A percentile compares a stretch with the other conserved stretches of the same genome.
Evolutionary conservation across 2,329 filamentous ascomycete genomes (phyloP).

Genomic region (Phaeosphaeriaceae sp.): DNA sequence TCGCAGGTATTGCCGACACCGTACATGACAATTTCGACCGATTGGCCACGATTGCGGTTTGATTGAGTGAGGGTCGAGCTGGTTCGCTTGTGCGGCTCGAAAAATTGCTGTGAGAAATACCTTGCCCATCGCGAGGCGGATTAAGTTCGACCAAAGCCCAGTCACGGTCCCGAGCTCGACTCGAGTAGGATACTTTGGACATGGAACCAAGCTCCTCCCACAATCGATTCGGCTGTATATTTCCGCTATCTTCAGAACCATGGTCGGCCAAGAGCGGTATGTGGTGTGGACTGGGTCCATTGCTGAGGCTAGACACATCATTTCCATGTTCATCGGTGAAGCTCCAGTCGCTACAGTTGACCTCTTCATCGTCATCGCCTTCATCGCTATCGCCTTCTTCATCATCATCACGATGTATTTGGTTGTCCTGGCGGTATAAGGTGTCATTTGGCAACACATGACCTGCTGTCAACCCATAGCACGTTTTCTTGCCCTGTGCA

Average conservation of each 20-base stretch:
- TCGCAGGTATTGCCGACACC: neutral
- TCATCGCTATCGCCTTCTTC: neutral
- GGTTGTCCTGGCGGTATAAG: neutral
- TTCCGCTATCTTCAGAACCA: too few species aligned
- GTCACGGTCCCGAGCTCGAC: constrained; percentile 2
- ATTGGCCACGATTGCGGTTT: neutral
- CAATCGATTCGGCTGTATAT: neutral
- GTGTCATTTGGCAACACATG: neutral
- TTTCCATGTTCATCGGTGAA: neutral
- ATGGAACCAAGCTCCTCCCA: neutral
- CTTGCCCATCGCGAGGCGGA: too few species aligned
- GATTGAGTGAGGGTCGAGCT: neutral
- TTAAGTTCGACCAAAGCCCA: constrained; percentile 2
- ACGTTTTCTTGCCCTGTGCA: neutral
- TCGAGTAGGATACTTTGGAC: neutral
- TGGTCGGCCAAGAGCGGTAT: neutral
- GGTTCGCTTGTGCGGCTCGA: too few species aligned
- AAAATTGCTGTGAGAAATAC: too few species aligned
- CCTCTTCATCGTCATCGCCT: neutral
- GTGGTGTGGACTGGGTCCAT: neutral
- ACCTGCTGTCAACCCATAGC: constrained; percentile 8
- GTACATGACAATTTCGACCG: neutral
- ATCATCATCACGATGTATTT: neutral
- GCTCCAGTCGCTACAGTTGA: neutral
- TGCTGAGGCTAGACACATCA: neutral